These are phyloP conservation scores for Salix suchowensis DNA, from an alignment of 345 rosid genomes.

Conservation along the genomic window DNA sequence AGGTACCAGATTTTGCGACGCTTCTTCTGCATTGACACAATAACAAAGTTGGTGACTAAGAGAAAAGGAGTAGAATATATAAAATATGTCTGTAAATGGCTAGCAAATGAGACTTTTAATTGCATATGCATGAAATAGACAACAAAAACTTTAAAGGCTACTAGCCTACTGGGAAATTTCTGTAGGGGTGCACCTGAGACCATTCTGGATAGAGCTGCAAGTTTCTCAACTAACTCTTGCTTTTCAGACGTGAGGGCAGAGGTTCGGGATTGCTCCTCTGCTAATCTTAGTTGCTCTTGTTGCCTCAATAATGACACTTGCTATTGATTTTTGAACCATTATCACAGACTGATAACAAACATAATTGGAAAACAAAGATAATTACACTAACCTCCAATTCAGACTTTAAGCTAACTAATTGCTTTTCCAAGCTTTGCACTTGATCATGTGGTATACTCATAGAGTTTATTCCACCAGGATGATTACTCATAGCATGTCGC, in stretches of 20 bases:
- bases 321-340: conserved; percentile 37
- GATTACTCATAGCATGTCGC: conserved; percentile 57
- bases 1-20: conserved; percentile 32
- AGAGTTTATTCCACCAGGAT: conserved; percentile 42
- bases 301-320: conserved; percentile 60
- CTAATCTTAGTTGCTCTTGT: conserved; percentile 49
- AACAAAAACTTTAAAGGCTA: background rate
- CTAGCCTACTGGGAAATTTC: background rate
- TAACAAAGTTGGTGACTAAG: background rate
- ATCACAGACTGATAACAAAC: conserved; percentile 22
- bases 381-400: conserved; percentile 56
- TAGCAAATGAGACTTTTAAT: background rate
- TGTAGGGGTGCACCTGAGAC: conserved; percentile 41
- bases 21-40: conserved; percentile 42
- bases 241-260: conserved; percentile 65
- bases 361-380: conserved; percentile 3
- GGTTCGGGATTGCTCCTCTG: conserved; percentile 60
- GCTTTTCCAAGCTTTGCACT: conserved; percentile 60
- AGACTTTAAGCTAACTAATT: conserved; percentile 57
- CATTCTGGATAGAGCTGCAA: conserved; percentile 39
- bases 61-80: background rate
- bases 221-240: conserved; percentile 67
- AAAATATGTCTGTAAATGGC: background rate
- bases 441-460: conserved; percentile 51
- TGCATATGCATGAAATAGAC: background rate